Evolutionary conservation across 2,329 filamentous ascomycete genomes (phyloP).

Genomic region (Penicillium polonicum): DNA sequence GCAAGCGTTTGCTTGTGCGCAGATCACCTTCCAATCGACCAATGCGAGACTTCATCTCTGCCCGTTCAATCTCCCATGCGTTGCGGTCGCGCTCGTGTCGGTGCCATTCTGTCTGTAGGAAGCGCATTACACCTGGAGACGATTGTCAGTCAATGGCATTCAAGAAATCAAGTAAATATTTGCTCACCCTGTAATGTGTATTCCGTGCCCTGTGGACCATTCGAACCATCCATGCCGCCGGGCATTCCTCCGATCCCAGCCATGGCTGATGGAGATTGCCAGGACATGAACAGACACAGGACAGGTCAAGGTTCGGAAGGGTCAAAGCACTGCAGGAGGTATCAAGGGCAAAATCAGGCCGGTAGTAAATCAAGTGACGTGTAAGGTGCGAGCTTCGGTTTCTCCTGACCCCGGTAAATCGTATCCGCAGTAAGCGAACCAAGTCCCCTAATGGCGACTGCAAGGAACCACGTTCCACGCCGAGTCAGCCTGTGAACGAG

Average conservation of each 20-base stretch:
- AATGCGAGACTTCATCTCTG: constrained; percentile 98
- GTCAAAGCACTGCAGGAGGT: not conserved
- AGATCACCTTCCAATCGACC: constrained; percentile 88
- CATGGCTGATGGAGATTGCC: constrained; percentile 67
- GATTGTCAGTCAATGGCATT: not conserved
- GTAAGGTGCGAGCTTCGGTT: constrained; percentile 16
- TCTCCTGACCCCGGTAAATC: constrained; percentile 26
- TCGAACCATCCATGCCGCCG: constrained; percentile 45
- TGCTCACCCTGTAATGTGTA: constrained; percentile 68
- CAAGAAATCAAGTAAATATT: not conserved
- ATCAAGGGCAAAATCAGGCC: not conserved
- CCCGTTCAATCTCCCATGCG: constrained; percentile 97
- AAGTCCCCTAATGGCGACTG: constrained; percentile 18
- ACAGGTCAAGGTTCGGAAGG: not conserved
- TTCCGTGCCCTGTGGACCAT: constrained; percentile 62
- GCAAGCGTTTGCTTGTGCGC: constrained; percentile 80
- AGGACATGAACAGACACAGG: constrained; percentile 57
- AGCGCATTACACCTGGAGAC: constrained; percentile 86
- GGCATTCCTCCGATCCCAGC: constrained; percentile 55
- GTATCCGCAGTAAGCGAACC: constrained; percentile 22
- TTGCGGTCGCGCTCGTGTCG: constrained; percentile 96
- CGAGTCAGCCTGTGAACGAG: constrained; percentile 11
- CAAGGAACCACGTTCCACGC: constrained; percentile 20
- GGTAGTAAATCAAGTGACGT: constrained; percentile 1
- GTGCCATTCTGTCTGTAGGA: constrained; percentile 98